Percentiles rank a stretch among this genome's conserved stretches.
phyloP scores from a whole-genome alignment of 2,329 filamentous ascomycete species.

The Fusarium setosum region DNA sequence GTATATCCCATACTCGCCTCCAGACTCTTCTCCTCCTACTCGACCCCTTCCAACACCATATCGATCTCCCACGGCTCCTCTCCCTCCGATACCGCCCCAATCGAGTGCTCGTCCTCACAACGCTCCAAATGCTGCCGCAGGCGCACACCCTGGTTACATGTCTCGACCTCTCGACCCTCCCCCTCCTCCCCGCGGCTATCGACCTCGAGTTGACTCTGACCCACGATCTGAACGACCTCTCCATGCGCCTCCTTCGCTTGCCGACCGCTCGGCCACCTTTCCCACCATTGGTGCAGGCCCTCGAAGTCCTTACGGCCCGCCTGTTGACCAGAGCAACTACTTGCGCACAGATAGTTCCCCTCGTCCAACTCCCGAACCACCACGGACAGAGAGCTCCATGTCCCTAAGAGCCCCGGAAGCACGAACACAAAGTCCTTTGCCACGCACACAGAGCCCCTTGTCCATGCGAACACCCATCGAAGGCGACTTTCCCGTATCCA shows the following conservation, averaged over 20 bases:
- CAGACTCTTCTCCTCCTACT: conserved; percentile 20
- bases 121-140: conserved; percentile 4
- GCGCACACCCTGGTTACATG: conserved; percentile 30
- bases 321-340: conserved; percentile 36
- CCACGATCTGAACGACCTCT: conserved; percentile 39
- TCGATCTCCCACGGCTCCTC: conserved; percentile 21
- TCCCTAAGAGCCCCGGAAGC: conserved; percentile 25
- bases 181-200: conserved; percentile 43
- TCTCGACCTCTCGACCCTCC: conserved; percentile 39
- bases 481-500: conserved; percentile 49
- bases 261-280: conserved; percentile 25
- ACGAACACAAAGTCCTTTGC: no score
- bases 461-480: conserved; percentile 40
- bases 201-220: conserved; percentile 40
- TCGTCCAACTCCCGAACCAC: conserved; percentile 27
- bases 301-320: conserved; percentile 38
- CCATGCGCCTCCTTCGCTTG: conserved; percentile 33
- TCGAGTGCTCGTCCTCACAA: conserved; percentile 21
- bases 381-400: conserved; percentile 41
- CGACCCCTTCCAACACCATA: conserved; percentile 28
- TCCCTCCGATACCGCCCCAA: conserved; percentile 28
- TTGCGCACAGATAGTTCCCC: conserved; percentile 22
- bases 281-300: conserved; percentile 13
- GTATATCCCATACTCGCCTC: conserved; percentile 31
- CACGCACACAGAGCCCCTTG: conserved; percentile 40